Evolutionary conservation across 1,284 basidiomycete species (phyloP), one percentile per base, ranked within the genome.

Genomic region (Cryptococcus amylolentus): DNA sequence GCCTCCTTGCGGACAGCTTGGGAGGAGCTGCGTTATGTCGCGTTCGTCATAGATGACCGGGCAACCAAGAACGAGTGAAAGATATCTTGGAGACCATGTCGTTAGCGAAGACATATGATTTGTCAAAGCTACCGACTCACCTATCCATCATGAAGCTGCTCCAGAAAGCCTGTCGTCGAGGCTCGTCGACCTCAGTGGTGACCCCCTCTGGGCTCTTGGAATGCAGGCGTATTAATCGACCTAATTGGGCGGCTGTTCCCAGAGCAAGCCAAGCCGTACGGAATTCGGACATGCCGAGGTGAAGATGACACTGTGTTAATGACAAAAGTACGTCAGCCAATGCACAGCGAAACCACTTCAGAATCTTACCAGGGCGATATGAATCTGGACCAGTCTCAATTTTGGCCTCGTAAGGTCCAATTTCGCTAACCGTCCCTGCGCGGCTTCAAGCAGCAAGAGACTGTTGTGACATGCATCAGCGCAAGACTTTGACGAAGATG

Each of bases 141-240:
- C 49, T 23, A 28, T 51, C 49, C 49, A 51, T 51, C 49, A 51
- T 51, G 39, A 42, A 51, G 9, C 39, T 31, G 49, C 49, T 51
- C 49, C 49, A 51, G 20, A 51, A 51, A 7, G 49, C 40, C 26
- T 51, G 49, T 37, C 49, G 39, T 8, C 40, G 39, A 4, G 49
- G 9, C 20, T 51, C 49, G 16, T 51, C 49, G 10, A 51, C 16
- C 7, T 2, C 39, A 4, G 6, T 26, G 14, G 39, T 37, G n/a
- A 38, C 27, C 5, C 39, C 20, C 6, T 41, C 39, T 8, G 49
- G 39, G 26, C 39, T 51, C 23, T 42, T 51, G 39, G 37, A 31
- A 31, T 51, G 49, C n/a, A 51, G 31, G 14, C 40, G 23, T 10
- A 51, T n/a, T 9, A 51, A 31, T 23, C 40, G 49, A 43, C 49